phyloP scores from a whole-genome alignment of 805 yeast genomes.

The Saccharomycopsis sp. region DNA sequence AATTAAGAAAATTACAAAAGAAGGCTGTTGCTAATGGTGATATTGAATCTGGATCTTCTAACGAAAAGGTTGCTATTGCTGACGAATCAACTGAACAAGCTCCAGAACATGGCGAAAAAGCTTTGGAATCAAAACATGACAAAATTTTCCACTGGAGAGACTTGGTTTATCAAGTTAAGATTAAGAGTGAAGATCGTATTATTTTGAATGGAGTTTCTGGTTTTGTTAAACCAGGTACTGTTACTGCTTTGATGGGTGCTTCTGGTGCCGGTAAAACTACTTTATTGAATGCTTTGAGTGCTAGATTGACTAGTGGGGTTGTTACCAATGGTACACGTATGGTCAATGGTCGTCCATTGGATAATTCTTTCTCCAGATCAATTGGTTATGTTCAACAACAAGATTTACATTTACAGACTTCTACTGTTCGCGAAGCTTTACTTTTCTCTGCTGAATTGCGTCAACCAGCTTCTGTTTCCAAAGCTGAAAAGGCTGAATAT shows the following conservation, averaged over 20 bases:
- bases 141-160: slow-evolving; percentile 67
- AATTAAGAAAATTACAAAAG: slow-evolving; percentile 17
- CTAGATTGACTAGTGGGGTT: slow-evolving; percentile 59
- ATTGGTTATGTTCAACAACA: slow-evolving; percentile 80
- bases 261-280: slow-evolving; percentile 88
- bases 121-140: slow-evolving; percentile 19
- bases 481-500: slow-evolving; percentile 50
- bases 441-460: slow-evolving; percentile 63
- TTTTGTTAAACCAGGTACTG: slow-evolving; percentile 70
- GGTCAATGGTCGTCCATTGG: slow-evolving; percentile 59
- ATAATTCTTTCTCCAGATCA: slow-evolving; percentile 58
- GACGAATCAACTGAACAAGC: slow-evolving; percentile 30
- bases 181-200: slow-evolving; percentile 44
- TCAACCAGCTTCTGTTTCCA: slow-evolving; percentile 49
- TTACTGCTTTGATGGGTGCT: slow-evolving; percentile 78
- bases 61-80: slow-evolving; percentile 28
- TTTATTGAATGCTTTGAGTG: slow-evolving; percentile 59
- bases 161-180: slow-evolving; percentile 54
- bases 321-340: slow-evolving; percentile 55
- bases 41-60: slow-evolving; percentile 24
- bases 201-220: slow-evolving; percentile 50
- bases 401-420: slow-evolving; percentile 58
- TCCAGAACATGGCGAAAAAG: slow-evolving; percentile 25
- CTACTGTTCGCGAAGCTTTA: slow-evolving; percentile 69
- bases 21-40: slow-evolving; percentile 25